Conservation (phyloP, 192 early-diverging fungal species). For the Gryganskiella cystojenkinii region DNA sequence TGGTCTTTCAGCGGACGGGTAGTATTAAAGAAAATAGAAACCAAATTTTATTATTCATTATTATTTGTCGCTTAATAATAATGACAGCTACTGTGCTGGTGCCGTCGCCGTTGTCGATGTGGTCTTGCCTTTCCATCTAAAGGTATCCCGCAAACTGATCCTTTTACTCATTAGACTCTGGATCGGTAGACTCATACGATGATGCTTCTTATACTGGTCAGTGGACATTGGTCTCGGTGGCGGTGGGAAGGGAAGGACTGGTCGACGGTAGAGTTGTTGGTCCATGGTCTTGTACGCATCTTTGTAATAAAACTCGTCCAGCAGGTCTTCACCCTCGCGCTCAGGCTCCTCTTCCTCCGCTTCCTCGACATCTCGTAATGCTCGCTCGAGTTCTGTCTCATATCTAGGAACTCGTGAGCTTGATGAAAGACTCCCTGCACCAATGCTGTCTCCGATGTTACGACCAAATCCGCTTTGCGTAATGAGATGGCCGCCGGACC, state of each 20-base stretch:
- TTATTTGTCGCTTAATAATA: no score
- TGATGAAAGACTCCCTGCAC: neutral
- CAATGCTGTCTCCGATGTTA: neutral
- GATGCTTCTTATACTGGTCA: constrained; percentile 32
- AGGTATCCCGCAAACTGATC: constrained; percentile 25
- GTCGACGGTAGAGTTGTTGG: constrained; percentile 37
- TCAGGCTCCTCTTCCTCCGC: constrained; percentile 24
- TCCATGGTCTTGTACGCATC: constrained; percentile 52
- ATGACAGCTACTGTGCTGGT: no score
- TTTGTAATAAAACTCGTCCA: constrained; percentile 45
- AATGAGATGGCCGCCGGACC: neutral
- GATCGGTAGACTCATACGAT: constrained; percentile 43
- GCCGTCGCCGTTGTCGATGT: neutral
- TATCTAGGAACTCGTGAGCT: neutral
- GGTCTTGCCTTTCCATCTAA: constrained; percentile 32
- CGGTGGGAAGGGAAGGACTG: constrained; percentile 5
- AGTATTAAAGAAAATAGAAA: no score
- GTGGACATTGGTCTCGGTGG: constrained; percentile 39
- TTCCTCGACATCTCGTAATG: constrained; percentile 23
- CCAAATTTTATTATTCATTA: no score
- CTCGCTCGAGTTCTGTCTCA: constrained; percentile 18
- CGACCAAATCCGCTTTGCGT: neutral
- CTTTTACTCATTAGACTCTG: constrained; percentile 37
- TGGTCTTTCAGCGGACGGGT: no score
- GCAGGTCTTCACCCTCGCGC: constrained; percentile 30